Evolutionary conservation across 2,329 filamentous ascomycete species (phyloP).

Genomic region (Epichloe gansuensis): DNA sequence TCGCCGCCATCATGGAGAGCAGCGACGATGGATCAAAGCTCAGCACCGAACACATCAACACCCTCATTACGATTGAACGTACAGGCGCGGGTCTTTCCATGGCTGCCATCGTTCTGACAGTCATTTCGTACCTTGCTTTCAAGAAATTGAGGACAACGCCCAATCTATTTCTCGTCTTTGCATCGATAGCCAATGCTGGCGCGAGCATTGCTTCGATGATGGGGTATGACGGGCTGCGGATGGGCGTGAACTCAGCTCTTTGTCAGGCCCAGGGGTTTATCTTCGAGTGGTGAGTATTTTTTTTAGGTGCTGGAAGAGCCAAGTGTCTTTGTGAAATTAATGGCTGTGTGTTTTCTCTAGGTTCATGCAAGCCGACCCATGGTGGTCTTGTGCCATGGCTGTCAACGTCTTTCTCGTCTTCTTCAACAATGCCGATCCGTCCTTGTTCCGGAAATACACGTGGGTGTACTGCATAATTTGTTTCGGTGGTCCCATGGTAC

Average conservation of each 20-base stretch:
- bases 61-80: conserved; percentile 38
- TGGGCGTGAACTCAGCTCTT: conserved; percentile 40
- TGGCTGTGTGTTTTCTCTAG: conserved; percentile 23
- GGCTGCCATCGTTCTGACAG: conserved; percentile 34
- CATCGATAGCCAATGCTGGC: conserved; percentile 31
- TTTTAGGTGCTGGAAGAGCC: neutral
- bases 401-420: conserved; percentile 64
- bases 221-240: conserved; percentile 48
- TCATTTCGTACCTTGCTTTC: conserved; percentile 35
- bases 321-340: neutral
- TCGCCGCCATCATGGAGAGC: conserved; percentile 1
- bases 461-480: conserved; percentile 57
- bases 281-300: conserved; percentile 48
- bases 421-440: conserved; percentile 42
- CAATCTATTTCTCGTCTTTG: conserved; percentile 34
- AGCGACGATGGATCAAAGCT: conserved; percentile 14
- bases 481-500: conserved; percentile 57
- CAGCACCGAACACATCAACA: conserved; percentile 24
- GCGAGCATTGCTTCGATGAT: conserved; percentile 56
- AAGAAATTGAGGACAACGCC: conserved; percentile 42
- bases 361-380: conserved; percentile 64
- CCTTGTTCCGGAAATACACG: conserved; percentile 54
- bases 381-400: conserved; percentile 73
- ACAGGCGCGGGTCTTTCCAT: conserved; percentile 41
- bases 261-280: conserved; percentile 50